phyloP scores from a whole-genome alignment of 1,139 yeast species.

The Saccharomyces hybrid region DNA sequence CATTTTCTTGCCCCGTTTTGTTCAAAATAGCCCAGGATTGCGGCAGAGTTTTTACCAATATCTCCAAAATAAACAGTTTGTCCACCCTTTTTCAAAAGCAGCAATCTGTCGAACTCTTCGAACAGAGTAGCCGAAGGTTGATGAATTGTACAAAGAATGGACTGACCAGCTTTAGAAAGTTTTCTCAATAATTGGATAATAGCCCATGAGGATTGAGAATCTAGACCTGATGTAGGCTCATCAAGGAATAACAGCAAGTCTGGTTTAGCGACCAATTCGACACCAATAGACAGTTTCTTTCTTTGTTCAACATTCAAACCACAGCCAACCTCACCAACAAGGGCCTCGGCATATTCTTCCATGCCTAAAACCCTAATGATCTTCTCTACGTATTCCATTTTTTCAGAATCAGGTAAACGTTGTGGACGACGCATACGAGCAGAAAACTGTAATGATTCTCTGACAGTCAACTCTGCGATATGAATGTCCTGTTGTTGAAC shows the following conservation, averaged over 20 bases:
- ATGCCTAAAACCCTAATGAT: constrained; percentile 41
- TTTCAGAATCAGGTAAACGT: constrained; percentile 38
- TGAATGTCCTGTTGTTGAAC: constrained; percentile 54
- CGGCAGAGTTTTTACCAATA: constrained; percentile 44
- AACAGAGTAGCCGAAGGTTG: constrained; percentile 50
- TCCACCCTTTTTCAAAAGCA: constrained; percentile 44
- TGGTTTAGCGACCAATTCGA: constrained; percentile 43
- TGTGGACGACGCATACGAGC: constrained; percentile 43
- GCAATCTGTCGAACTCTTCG: constrained; percentile 42
- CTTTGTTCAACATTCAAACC: constrained; percentile 54
- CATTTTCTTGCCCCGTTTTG: constrained; percentile 48
- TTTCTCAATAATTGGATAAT: constrained; percentile 37
- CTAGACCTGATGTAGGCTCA: constrained; percentile 44
- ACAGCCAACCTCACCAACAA: constrained; percentile 43
- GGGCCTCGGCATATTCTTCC: constrained; percentile 44
- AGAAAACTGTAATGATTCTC: constrained; percentile 45
- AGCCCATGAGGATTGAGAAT: constrained; percentile 44
- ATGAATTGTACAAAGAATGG: constrained; percentile 32
- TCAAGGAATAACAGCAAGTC: constrained; percentile 39
- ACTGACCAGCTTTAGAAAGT: constrained; percentile 42
- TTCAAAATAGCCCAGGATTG: constrained; percentile 25
- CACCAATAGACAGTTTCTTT: constrained; percentile 48
- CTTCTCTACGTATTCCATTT: constrained; percentile 41
- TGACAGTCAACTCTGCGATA: constrained; percentile 41
- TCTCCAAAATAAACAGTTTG: constrained; percentile 57